Conservation (phyloP, 805 yeast species). For the Jamesozyma gamospora region DNA sequence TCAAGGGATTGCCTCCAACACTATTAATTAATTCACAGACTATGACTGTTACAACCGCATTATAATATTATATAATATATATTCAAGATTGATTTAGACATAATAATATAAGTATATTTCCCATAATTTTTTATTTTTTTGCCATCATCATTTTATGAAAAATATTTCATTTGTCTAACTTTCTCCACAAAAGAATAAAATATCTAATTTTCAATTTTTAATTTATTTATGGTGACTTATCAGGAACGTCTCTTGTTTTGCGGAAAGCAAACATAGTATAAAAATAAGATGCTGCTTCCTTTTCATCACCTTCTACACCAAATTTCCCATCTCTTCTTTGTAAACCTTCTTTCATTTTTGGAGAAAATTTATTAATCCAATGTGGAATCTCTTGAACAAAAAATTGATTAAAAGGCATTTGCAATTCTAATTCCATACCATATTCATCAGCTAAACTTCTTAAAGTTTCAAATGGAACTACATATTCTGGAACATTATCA, state of each 20-base stretch:
- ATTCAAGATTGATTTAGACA: no score
- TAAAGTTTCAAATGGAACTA: slow-evolving; percentile 86
- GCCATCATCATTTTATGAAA: no score
- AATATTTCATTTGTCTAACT: no score
- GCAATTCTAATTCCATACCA: slow-evolving; percentile 60
- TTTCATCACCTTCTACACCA: slow-evolving; percentile 83
- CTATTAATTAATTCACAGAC: slow-evolving; percentile 82
- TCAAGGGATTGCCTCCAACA: slow-evolving; percentile 73
- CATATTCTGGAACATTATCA: slow-evolving; percentile 92
- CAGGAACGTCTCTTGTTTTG: slow-evolving; percentile 34
- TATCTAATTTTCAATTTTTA: no score
- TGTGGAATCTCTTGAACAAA: slow-evolving; percentile 71
- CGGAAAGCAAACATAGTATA: slow-evolving; percentile 79
- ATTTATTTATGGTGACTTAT: slow-evolving; percentile 1
- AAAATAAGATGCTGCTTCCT: slow-evolving; percentile 79
- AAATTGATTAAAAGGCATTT: slow-evolving; percentile 70
- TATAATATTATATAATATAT: slow-evolving; percentile 30
- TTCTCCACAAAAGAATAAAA: no score
- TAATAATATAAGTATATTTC: no score
- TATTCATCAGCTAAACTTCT: slow-evolving; percentile 77
- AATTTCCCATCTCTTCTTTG: slow-evolving; percentile 67
- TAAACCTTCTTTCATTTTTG: slow-evolving; percentile 57
- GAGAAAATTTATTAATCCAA: slow-evolving; percentile 48
- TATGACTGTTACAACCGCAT: slow-evolving; percentile 90
- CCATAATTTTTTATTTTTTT: no score